Conservation (phyloP, 805 yeast species). For the Saccharomycopsis sp. region DNA sequence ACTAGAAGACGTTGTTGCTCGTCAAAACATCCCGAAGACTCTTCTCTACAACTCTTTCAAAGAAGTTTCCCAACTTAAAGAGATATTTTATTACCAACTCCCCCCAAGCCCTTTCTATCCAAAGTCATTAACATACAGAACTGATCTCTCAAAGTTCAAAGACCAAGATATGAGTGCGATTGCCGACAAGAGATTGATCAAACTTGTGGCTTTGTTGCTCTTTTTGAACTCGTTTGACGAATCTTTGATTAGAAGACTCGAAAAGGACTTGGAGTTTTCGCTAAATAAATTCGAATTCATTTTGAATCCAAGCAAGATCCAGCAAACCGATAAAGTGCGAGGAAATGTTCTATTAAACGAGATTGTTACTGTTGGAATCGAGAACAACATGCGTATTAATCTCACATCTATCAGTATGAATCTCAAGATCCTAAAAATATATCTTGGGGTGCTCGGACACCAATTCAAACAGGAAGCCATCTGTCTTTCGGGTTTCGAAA, state of each 20-base stretch:
- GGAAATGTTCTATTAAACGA: neutral
- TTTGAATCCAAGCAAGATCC: neutral
- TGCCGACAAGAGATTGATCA: neutral
- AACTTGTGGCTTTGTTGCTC: neutral
- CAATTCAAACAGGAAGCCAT: neutral
- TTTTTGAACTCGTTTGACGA: neutral
- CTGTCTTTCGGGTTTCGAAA: neutral
- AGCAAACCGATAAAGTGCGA: neutral
- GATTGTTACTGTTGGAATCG: neutral
- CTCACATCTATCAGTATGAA: neutral
- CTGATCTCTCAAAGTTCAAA: neutral
- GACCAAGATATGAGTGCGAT: neutral
- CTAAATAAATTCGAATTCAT: conserved; percentile 1
- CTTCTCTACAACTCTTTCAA: neutral
- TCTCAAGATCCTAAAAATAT: neutral
- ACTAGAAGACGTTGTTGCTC: neutral
- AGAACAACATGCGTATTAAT: neutral
- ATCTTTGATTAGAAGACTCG: neutral
- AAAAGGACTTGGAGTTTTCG: neutral
- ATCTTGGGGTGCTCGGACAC: neutral
- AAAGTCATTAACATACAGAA: neutral
- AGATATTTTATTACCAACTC: neutral
- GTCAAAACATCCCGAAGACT: neutral
- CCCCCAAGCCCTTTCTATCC: neutral
- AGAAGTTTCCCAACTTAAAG: neutral